phyloP scores from a whole-genome alignment of 768 basidiomycete species.

The Lactarius quietus region DNA sequence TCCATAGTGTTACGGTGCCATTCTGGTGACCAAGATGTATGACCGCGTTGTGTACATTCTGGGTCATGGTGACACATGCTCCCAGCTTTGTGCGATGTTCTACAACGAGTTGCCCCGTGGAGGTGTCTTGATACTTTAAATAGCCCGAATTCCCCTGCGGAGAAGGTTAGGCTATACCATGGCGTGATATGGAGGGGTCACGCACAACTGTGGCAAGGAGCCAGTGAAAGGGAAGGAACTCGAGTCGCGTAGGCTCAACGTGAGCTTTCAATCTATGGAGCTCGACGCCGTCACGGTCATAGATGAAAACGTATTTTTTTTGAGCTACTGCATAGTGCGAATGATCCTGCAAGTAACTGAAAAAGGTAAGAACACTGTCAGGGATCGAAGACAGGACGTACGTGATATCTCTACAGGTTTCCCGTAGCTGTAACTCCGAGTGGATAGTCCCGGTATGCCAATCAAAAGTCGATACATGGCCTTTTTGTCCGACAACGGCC shows the following conservation, averaged over 20 bases:
- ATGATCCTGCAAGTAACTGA: slow-evolving; percentile 88
- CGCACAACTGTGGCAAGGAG: slow-evolving; percentile 79
- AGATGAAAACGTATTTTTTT: slow-evolving; percentile 94
- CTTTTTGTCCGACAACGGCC: slow-evolving; percentile 76
- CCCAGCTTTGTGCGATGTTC: slow-evolving; percentile 92
- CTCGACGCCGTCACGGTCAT: slow-evolving; percentile 92
- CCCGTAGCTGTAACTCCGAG: slow-evolving; percentile 82
- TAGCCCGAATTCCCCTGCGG: slow-evolving; percentile 80
- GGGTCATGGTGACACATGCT: slow-evolving; percentile 77
- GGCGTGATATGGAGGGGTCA: not conserved
- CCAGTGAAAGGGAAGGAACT: slow-evolving; percentile 96
- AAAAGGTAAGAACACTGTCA: not conserved
- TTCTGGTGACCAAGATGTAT: slow-evolving; percentile 94
- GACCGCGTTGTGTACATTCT: slow-evolving; percentile 91
- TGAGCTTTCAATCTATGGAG: slow-evolving; percentile 80
- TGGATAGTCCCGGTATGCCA: slow-evolving; percentile 86
- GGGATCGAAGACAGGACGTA: slow-evolving; percentile 37
- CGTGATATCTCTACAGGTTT: slow-evolving; percentile 92
- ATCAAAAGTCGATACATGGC: slow-evolving; percentile 92
- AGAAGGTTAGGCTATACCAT: slow-evolving; percentile 6
- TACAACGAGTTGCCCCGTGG: slow-evolving; percentile 81
- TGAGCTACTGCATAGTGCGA: slow-evolving; percentile 94
- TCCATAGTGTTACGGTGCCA: slow-evolving; percentile 95
- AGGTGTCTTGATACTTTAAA: slow-evolving; percentile 95
- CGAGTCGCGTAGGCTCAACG: slow-evolving; percentile 85